phyloP scores from a whole-genome alignment of 768 basidiomycete genomes.

The Pulveroboletus sp. region DNA sequence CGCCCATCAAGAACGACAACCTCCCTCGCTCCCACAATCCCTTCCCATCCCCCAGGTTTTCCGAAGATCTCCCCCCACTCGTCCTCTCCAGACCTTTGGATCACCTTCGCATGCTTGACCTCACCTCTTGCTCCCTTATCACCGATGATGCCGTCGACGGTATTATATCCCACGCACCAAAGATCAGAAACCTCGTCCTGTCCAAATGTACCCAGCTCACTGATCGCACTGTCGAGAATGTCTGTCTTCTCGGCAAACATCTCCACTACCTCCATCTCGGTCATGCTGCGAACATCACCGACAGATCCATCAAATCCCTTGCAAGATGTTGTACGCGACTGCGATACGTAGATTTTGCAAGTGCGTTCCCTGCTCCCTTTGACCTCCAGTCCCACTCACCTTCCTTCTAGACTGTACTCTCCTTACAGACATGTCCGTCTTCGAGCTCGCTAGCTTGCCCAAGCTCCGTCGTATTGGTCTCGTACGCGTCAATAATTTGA shows the following conservation, averaged over 20 bases:
- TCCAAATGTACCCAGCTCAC: conserved; percentile 81
- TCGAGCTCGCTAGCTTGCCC: conserved; percentile 81
- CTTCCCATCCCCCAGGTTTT: conserved; percentile 36
- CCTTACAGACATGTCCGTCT: conserved; percentile 91
- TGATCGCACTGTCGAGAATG: conserved; percentile 76
- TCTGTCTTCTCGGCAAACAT: conserved; percentile 85
- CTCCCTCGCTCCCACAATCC: conserved; percentile 38
- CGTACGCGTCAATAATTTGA: conserved; percentile 88
- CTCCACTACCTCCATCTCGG: conserved; percentile 95
- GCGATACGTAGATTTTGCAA: conserved; percentile 94
- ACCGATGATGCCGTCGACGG: conserved; percentile 84
- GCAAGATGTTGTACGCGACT: conserved; percentile 85
- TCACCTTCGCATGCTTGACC: conserved; percentile 87
- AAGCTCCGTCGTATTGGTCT: conserved; percentile 94
- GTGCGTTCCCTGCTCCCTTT: conserved; percentile 44
- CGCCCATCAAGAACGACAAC: conserved; percentile 44
- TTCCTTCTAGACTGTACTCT: conserved; percentile 64
- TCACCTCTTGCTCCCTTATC: conserved; percentile 78
- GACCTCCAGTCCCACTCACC: conserved; percentile 10
- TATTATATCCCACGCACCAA: conserved; percentile 74
- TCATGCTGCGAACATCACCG: conserved; percentile 86
- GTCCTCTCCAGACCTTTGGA: conserved; percentile 64
- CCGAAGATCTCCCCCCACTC: conserved; percentile 60
- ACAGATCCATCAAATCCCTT: conserved; percentile 77
- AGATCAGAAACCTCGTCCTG: conserved; percentile 80